Evolutionary conservation across 2,329 filamentous ascomycete species (phyloP), one percentile per base, ranked within the genome.

Genomic region (Scytalidium sp.): DNA sequence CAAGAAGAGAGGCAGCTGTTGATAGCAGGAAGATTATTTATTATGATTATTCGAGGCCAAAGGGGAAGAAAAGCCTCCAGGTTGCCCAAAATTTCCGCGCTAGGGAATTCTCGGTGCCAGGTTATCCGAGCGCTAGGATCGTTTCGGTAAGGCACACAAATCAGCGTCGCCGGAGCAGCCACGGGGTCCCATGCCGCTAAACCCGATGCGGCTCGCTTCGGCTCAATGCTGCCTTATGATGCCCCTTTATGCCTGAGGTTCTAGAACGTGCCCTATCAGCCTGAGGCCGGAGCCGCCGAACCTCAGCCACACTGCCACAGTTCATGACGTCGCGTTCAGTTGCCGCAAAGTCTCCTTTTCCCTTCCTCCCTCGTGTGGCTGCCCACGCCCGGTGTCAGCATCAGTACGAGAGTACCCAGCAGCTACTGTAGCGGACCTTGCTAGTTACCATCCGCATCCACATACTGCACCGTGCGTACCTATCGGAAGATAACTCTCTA

Each of bases 21-120:
- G 32, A 96, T 36, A 36, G 32, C 32, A 36, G 32, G 13, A 15
- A 36, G 17, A n/a, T 36, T 36, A 36, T 36, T 8, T 15, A 9
- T 36, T 36, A 36, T 36, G 32, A n/a, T 5, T 36, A 36, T 36
- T 36, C 6, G 32, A 36, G 17, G 17, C 32, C 32, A 15, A 36
- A 36, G 32, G 32, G 32, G 32, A 36, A 36, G 32, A 36, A 36
- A 36, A 36, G 32, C 32, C 15, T 36, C 32, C 13, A 36, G 17
- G 32, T 15, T 36, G 17, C 32, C 32, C 5, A 36, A 36, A 7
- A 7, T 36, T 36, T 36, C 4, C 11, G 32, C 32, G 32, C 32
- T 36, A 36, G 32, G 32, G 32, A 36, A 36, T 36, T 36, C 32
- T 36, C 32, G 32, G 32, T 36, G 32, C 32, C 17, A 36, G 17